Conservation (phyloP, 768 basidiomycete genomes). For the Cystofilobasidium ferigula region DNA sequence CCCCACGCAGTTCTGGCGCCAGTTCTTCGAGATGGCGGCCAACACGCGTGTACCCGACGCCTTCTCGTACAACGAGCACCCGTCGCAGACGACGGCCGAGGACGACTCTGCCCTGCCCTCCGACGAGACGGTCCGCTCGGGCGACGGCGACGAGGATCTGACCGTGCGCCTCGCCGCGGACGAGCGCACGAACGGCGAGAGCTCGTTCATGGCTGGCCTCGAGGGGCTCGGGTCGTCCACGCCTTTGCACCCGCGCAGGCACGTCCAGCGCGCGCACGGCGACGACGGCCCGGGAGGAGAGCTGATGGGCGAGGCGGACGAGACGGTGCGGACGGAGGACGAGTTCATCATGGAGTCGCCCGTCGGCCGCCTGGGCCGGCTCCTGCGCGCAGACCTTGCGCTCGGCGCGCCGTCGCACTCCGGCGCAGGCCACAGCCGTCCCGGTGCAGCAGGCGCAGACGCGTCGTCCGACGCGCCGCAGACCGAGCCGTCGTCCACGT, state of each 20-base stretch:
- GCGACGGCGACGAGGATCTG: neutral
- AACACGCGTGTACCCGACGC: conserved; percentile 68
- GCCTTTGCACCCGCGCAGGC: neutral
- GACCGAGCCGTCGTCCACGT: neutral
- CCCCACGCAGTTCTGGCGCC: conserved; percentile 71
- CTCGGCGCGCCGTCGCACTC: neutral
- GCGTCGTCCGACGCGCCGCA: neutral
- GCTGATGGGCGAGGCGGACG: conserved; percentile 7
- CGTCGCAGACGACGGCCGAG: neutral
- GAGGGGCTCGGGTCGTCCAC: conserved; percentile 13
- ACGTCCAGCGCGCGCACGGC: neutral
- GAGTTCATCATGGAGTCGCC: conserved; percentile 15
- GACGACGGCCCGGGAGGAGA: conserved; percentile 1
- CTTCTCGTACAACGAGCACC: conserved; percentile 44
- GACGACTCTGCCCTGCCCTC: neutral
- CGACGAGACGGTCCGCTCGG: neutral
- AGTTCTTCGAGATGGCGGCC: conserved; percentile 90
- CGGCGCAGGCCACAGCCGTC: neutral
- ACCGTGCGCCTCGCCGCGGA: neutral
- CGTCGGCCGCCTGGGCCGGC: conserved; percentile 12
- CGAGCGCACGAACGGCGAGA: conserved; percentile 3
- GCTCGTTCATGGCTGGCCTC: conserved; percentile 19
- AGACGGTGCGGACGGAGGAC: neutral
- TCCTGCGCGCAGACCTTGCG: conserved; percentile 11
- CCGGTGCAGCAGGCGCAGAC: neutral